Evolutionary conservation across 257 asterid species (phyloP), one percentile per base, ranked within the genome.

Genomic region (Anisodus tanguticus): DNA sequence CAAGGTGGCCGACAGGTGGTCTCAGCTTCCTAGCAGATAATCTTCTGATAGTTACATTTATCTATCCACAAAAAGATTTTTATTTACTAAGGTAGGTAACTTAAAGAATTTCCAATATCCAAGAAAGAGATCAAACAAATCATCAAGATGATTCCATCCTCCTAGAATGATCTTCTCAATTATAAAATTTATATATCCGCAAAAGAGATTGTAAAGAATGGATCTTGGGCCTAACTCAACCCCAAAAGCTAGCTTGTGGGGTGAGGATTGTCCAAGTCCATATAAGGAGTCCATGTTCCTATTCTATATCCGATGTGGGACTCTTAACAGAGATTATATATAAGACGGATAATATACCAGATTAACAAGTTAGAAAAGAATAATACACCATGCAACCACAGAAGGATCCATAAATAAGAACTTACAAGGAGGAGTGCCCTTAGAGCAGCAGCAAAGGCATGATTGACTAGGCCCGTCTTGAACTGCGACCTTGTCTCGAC

Each of bases 391-490:
- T 26, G 62, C 47, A 78, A 26, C 35, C 22, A 26, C 15, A 19
- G 35, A 72, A 81, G 35, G 81, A 76, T 76, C 62, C 43, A 76
- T 76, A 51, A 11, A 80, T 58, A 80, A 81, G 84, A 90, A 92
- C 95, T 88, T 91, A 96, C 99, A 62, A 96, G 94, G 76, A 96
- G 97, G 80, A 96, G 91, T 70, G 97, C 90, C 90, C 98, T 90
- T 37, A 96, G 93, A 70, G 98, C 98, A 86, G 99, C 97, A 26
- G 99, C 97, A 85, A 96, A 94, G 47, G 99, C 99, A 85, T 96
- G 99, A 87, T 96, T 96, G 54, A 96, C 98, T 80, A 96, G 90
- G 82, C 99, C 98, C 59, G 89, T 90, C 91, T 93, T 93, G 95
- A 92, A 93, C 87, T 92, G 98, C 78, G 99, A 94, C 89, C 97